Percentiles rank a stretch among this genome's conserved stretches.
Evolutionary conservation across 2,329 filamentous ascomycete genomes (phyloP).

Genomic region (Diplodia mutila): DNA sequence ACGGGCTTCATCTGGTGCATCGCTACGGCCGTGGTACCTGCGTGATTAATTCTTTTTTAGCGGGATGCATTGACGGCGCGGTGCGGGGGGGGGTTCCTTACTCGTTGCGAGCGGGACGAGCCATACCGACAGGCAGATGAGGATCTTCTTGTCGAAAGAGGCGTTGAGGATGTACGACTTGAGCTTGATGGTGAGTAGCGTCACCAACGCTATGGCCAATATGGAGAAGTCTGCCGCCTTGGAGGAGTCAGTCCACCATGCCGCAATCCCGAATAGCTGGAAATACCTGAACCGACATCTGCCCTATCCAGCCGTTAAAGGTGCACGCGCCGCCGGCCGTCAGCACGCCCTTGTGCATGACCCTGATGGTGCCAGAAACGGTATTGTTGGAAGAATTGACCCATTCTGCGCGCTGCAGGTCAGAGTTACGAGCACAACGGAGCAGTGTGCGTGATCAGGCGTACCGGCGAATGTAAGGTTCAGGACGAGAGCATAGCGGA

Average conservation of each 20-base stretch:
- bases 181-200: constrained; percentile 47
- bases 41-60: background rate
- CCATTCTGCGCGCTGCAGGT: constrained; percentile 43
- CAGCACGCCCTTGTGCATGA: constrained; percentile 35
- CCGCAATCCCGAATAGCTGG: background rate
- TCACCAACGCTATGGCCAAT: constrained; percentile 51
- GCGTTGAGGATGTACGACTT: constrained; percentile 40
- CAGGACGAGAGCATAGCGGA: constrained; percentile 34
- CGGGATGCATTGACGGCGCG: background rate
- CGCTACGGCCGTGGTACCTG: constrained; percentile 15
- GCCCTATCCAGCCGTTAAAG: constrained; percentile 52
- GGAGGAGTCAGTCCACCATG: background rate
- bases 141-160: constrained; percentile 36
- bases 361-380: constrained; percentile 46
- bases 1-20: constrained; percentile 42
- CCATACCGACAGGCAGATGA: constrained; percentile 48
- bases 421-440: background rate
- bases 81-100: constrained; percentile 21
- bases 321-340: constrained; percentile 42
- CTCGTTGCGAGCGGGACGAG: constrained; percentile 46
- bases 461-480: constrained; percentile 35
- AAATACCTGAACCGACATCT: constrained; percentile 51
- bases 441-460: background rate
- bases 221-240: constrained; percentile 46
- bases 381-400: constrained; percentile 51